Evolutionary conservation across 495 filamentous ascomycete genomes (phyloP).

Genomic region (Hyaloscypha bicolor): DNA sequence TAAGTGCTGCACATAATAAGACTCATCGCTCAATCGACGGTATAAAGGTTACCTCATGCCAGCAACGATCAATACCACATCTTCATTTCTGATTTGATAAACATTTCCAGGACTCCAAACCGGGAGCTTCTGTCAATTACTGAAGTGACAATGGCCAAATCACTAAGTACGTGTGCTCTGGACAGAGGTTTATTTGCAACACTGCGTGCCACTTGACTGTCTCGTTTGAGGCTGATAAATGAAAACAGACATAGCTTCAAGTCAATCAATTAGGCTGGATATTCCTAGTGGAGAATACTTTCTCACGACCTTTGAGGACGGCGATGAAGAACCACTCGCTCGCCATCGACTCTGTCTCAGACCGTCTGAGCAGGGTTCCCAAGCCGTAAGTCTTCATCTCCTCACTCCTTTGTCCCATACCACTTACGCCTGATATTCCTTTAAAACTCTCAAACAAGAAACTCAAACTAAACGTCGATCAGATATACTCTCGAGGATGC

Average conservation of each 20-base stretch:
- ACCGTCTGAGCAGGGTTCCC: slow-evolving; percentile 17
- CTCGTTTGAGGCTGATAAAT: neutral
- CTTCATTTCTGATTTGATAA: neutral
- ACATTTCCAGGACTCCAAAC: neutral
- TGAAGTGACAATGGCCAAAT: neutral
- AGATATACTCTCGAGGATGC: slow-evolving; percentile 22
- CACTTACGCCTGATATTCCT: neutral
- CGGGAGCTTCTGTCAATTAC: neutral
- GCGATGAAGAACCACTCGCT: slow-evolving; percentile 16
- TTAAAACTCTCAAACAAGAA: too few relatives aligned
- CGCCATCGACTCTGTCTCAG: slow-evolving; percentile 13
- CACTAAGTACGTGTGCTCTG: neutral
- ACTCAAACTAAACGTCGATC: neutral
- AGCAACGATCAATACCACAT: neutral
- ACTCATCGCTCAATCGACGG: neutral
- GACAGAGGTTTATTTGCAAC: too few relatives aligned
- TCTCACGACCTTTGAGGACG: slow-evolving; percentile 18
- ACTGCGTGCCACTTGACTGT: neutral
- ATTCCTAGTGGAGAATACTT: slow-evolving; percentile 21
- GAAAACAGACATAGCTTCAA: slow-evolving; percentile 12
- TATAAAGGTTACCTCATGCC: neutral
- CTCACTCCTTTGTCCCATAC: neutral
- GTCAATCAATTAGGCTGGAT: slow-evolving; percentile 15
- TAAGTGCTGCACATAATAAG: neutral
- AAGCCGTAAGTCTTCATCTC: slow-evolving; percentile 20